Conservation (phyloP, 2,329 filamentous ascomycete genomes). For the Hypoxylon sp. region DNA sequence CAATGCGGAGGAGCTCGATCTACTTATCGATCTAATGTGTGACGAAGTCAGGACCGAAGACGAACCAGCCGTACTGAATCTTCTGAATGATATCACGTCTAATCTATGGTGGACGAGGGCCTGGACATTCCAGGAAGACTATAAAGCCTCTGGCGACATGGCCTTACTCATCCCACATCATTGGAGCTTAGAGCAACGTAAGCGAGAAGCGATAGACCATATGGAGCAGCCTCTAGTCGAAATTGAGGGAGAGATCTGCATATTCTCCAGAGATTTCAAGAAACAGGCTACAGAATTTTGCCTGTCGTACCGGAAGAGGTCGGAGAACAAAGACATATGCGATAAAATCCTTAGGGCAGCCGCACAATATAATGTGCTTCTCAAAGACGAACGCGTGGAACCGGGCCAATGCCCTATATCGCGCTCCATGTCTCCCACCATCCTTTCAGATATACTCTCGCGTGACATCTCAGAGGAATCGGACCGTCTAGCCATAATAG, state of each 20-base stretch:
- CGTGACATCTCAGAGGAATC: slow-evolving; percentile 49
- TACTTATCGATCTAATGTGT: slow-evolving; percentile 47
- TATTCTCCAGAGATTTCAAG: slow-evolving; percentile 50
- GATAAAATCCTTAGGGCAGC: slow-evolving; percentile 48
- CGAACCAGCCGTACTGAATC: slow-evolving; percentile 43
- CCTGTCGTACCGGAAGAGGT: slow-evolving; percentile 45
- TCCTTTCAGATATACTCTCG: slow-evolving; percentile 49
- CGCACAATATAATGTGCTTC: slow-evolving; percentile 52
- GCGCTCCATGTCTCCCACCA: slow-evolving; percentile 52
- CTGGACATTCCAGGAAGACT: slow-evolving; percentile 54
- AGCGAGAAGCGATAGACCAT: slow-evolving; percentile 40
- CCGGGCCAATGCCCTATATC: slow-evolving; percentile 39
- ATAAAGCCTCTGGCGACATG: slow-evolving; percentile 51
- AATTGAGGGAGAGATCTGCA: slow-evolving; percentile 49
- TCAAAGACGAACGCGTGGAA: slow-evolving; percentile 42
- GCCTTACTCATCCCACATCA: slow-evolving; percentile 51
- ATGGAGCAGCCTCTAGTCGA: slow-evolving; percentile 40
- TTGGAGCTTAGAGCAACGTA: slow-evolving; percentile 46
- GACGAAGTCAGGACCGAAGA: slow-evolving; percentile 44
- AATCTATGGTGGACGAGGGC: slow-evolving; percentile 52
- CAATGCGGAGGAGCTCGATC: slow-evolving; percentile 48
- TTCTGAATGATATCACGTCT: slow-evolving; percentile 51
- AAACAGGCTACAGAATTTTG: slow-evolving; percentile 50
- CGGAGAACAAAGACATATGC: slow-evolving; percentile 43
- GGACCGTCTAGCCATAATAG: slow-evolving; percentile 52